Percentiles rank a stretch among this genome's conserved stretches.
Conservation (phyloP, 2,329 filamentous ascomycete genomes). For the Gnomoniopsis sp. region DNA sequence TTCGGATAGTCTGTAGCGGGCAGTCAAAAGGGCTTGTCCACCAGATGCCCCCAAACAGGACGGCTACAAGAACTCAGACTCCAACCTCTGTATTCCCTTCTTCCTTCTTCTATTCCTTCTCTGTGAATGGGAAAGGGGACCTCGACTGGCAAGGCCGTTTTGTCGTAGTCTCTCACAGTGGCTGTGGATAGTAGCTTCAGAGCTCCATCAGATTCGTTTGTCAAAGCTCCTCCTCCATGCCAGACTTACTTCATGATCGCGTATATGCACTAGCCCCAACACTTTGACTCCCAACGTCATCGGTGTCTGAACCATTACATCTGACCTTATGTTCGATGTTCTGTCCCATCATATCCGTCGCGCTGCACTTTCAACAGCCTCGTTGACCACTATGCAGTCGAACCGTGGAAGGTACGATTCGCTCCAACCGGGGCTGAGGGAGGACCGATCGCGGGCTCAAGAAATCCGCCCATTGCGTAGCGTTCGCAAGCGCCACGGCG, state of each 20-base stretch:
- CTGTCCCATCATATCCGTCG: neutral
- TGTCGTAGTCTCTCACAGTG: neutral
- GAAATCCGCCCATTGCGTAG: neutral
- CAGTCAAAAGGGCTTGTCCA: too few relatives aligned
- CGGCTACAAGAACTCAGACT: neutral
- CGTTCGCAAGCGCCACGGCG: too few relatives aligned
- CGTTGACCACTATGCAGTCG: neutral
- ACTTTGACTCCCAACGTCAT: neutral
- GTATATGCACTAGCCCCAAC: too few relatives aligned
- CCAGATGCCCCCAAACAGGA: too few relatives aligned
- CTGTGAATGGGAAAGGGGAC: too few relatives aligned
- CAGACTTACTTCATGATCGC: too few relatives aligned
- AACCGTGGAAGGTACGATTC: neutral
- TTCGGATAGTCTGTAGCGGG: too few relatives aligned
- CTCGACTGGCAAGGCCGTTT: neutral
- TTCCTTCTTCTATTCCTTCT: neutral
- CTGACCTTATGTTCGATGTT: neutral
- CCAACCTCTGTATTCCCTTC: neutral
- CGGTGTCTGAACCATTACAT: neutral
- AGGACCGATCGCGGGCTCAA: neutral
- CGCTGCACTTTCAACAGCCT: neutral
- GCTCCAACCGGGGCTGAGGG: neutral
- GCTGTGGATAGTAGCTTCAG: neutral
- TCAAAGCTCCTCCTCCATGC: too few relatives aligned
- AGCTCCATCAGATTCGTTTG: neutral